A percentile compares a stretch with the other conserved stretches of the same genome.
Evolutionary conservation across 805 yeast species (phyloP).

Genomic region (Alloascoidea africana): DNA sequence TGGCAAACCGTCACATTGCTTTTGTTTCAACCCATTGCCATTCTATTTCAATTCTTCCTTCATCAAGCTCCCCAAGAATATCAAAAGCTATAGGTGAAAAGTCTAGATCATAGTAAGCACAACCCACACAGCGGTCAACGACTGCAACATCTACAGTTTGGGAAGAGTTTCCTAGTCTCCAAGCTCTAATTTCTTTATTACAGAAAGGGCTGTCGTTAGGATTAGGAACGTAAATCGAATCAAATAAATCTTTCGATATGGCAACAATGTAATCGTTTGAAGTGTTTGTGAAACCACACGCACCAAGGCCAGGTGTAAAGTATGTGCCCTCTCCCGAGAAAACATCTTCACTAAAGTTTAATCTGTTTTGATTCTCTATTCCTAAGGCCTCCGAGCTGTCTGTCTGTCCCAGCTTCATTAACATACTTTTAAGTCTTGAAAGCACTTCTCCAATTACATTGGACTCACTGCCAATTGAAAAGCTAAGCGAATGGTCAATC

Average conservation of each 20-base stretch:
- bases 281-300: conserved; percentile 34
- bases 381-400: too few species aligned
- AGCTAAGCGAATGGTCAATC: too few species aligned
- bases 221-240: conserved; percentile 25
- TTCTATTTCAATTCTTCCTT: conserved; percentile 37
- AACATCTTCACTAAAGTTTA: conserved; percentile 10
- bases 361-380: too few species aligned
- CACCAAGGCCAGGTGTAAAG: conserved; percentile 27
- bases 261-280: conserved; percentile 40
- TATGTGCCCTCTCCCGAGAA: conserved; percentile 21
- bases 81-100: conserved; percentile 46
- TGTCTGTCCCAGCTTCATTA: too few species aligned
- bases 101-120: conserved; percentile 34
- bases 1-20: too few species aligned
- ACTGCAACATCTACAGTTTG: conserved; percentile 44
- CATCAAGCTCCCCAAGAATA: conserved; percentile 30
- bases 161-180: conserved; percentile 32
- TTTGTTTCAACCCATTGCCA: conserved; percentile 36
- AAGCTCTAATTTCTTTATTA: conserved; percentile 33
- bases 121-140: conserved; percentile 42
- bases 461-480: too few species aligned
- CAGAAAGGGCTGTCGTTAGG: conserved; percentile 27
- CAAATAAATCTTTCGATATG: conserved; percentile 28
- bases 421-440: too few species aligned
- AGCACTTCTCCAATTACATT: too few species aligned